A percentile compares a stretch with the other conserved stretches of the same genome.
These are phyloP conservation scores for Pseudonectria foliicola DNA, from an alignment of 2,329 filamentous ascomycete genomes.

Conservation along the genomic window DNA sequence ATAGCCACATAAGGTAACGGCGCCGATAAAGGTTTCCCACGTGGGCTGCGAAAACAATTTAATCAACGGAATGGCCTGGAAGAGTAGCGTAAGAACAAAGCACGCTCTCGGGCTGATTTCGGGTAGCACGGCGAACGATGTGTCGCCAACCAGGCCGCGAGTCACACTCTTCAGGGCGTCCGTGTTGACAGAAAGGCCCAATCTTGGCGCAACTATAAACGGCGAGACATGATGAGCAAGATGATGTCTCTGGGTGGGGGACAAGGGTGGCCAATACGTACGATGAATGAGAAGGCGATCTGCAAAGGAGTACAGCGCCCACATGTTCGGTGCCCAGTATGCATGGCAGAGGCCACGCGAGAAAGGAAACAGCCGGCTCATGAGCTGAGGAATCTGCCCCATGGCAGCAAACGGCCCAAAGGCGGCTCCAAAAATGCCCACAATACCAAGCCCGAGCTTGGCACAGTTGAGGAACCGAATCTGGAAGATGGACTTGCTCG, in stretches of 20 bases:
- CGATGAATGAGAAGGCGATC: conserved; percentile 77
- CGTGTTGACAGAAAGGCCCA: conserved; percentile 66
- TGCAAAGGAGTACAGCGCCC: conserved; percentile 91
- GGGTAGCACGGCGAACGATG: conserved; percentile 86
- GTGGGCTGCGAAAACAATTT: conserved; percentile 76
- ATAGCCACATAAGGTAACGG: conserved; percentile 88
- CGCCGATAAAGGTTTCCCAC: conserved; percentile 85
- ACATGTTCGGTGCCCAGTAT: conserved; percentile 96
- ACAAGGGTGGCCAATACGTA: conserved; percentile 35
- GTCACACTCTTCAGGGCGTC: conserved; percentile 84
- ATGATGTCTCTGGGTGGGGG: background rate
- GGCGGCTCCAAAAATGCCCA: conserved; percentile 65
- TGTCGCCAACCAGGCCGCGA: conserved; percentile 86
- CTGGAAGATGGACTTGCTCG: conserved; percentile 65
- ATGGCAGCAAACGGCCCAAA: conserved; percentile 83
- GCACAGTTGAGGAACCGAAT: conserved; percentile 72
- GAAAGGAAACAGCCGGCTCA: conserved; percentile 86
- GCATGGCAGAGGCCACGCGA: conserved; percentile 90
- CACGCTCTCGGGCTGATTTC: conserved; percentile 75
- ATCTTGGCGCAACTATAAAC: conserved; percentile 64
- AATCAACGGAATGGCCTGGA: conserved; percentile 71
- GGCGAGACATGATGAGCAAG: conserved; percentile 5
- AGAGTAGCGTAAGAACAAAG: conserved; percentile 74
- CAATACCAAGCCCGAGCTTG: conserved; percentile 72
- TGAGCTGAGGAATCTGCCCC: conserved; percentile 76